A percentile compares a stretch with the other conserved stretches of the same genome.
phyloP scores from a whole-genome alignment of 2,329 filamentous ascomycete genomes.

The Coleophoma eucalyptorum region DNA sequence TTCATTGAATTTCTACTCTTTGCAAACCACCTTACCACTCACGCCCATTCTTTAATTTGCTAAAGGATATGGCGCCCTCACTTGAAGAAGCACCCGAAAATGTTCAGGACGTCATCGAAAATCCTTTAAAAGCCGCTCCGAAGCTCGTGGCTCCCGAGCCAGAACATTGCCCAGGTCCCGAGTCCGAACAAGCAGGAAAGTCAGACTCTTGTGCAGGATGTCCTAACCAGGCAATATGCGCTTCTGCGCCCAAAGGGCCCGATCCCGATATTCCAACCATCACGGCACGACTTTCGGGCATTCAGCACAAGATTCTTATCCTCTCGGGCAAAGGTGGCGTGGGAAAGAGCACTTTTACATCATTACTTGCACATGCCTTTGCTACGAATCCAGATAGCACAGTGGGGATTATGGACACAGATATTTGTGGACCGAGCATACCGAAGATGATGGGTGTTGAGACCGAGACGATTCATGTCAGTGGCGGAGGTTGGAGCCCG shows the following conservation, averaged over 20 bases:
- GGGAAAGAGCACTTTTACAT: slow-evolving; percentile 92
- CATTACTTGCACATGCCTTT: slow-evolving; percentile 84
- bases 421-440: slow-evolving; percentile 94
- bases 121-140: slow-evolving; percentile 74
- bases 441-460: slow-evolving; percentile 99
- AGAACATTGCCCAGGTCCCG: slow-evolving; percentile 92
- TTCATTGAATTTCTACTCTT: no score
- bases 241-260: slow-evolving; percentile 88
- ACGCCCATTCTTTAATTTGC: no score
- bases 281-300: slow-evolving; percentile 72
- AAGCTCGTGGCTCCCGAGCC: slow-evolving; percentile 91
- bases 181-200: slow-evolving; percentile 65
- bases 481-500: slow-evolving; percentile 83
- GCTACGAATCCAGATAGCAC: slow-evolving; percentile 73
- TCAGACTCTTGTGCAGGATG: slow-evolving; percentile 89
- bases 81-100: slow-evolving; percentile 71
- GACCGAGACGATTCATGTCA: slow-evolving; percentile 88
- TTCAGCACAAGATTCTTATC: slow-evolving; percentile 88
- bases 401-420: slow-evolving; percentile 96
- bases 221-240: slow-evolving; percentile 94
- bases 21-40: no score
- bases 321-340: slow-evolving; percentile 95
- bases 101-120: slow-evolving; percentile 67
- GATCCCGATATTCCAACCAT: slow-evolving; percentile 93
- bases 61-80: slow-evolving; percentile 71